These are phyloP conservation scores for Castanopsis chinensis DNA, from an alignment of 306 rosid species.

Conservation along the genomic window DNA sequence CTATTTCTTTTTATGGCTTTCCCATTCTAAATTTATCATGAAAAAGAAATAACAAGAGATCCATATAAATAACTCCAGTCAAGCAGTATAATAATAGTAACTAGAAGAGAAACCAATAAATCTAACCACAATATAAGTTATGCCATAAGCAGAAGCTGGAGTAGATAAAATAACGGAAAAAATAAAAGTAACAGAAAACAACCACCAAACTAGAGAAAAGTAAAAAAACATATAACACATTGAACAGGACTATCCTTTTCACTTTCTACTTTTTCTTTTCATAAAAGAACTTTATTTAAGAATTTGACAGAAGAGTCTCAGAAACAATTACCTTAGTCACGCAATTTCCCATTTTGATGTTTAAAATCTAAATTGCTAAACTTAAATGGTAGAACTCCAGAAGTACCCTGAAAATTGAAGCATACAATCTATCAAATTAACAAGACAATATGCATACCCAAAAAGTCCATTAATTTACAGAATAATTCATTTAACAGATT, in stretches of 20 bases:
- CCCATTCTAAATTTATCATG: not conserved
- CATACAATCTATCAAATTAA: slow-evolving; percentile 21
- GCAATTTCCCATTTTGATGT: slow-evolving; percentile 72
- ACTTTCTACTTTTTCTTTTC: not conserved
- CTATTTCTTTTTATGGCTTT: not conserved
- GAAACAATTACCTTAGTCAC: slow-evolving; percentile 51
- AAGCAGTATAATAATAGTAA: not conserved
- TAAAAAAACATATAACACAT: not conserved
- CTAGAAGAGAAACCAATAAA: not conserved
- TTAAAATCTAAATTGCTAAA: slow-evolving; percentile 28
- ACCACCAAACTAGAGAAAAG: too few species aligned
- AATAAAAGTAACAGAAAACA: too few species aligned
- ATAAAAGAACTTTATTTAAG: not conserved
- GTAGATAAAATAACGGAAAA: too few species aligned
- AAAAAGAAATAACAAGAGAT: not conserved
- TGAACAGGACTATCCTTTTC: not conserved
- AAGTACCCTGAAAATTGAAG: slow-evolving; percentile 34
- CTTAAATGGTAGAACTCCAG: slow-evolving; percentile 9
- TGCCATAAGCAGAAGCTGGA: not conserved
- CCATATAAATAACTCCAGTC: not conserved
- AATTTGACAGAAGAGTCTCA: not conserved
- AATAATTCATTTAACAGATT: not conserved
- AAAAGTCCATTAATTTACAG: slow-evolving; percentile 1
- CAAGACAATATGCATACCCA: not conserved
- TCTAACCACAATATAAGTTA: not conserved